Evolutionary conservation across 805 yeast species (phyloP).

Genomic region (Saccharomycopsis olivae): DNA sequence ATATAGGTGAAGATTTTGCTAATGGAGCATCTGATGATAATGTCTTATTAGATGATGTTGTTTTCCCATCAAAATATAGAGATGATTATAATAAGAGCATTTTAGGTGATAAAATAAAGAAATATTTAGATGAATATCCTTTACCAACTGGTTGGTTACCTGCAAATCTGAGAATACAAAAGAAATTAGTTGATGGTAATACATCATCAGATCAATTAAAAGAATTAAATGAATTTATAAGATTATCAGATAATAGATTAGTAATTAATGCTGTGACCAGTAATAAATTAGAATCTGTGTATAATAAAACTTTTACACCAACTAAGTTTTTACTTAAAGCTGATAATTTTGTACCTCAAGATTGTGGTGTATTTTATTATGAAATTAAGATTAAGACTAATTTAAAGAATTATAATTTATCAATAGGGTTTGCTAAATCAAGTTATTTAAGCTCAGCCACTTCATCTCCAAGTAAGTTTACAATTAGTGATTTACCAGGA

Average conservation of each 20-base stretch:
- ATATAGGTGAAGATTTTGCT: background rate
- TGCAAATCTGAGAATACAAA: conserved; percentile 5
- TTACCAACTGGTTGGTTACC: conserved; percentile 15
- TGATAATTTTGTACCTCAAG: conserved; percentile 8
- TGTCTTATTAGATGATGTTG: background rate
- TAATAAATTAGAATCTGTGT: conserved; percentile 2
- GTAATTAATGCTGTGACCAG: conserved; percentile 5
- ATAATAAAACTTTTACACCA: background rate
- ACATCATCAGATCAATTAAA: background rate
- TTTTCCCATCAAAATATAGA: conserved; percentile 1
- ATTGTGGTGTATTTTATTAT: conserved; percentile 15
- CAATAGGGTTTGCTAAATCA: conserved; percentile 13
- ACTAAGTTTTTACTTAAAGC: conserved; percentile 10
- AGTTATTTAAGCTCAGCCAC: background rate
- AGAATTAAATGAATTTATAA: conserved; percentile 4
- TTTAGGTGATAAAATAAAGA: background rate
- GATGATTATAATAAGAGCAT: background rate
- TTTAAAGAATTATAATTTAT: conserved; percentile 13
- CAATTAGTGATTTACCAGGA: conserved; percentile 29
- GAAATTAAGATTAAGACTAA: conserved; percentile 14
- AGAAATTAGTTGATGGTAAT: background rate
- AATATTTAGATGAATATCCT: conserved; percentile 1
- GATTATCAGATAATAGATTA: conserved; percentile 7
- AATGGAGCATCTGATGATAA: conserved; percentile 2
- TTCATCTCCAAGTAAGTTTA: background rate